Evolutionary conservation across 352 stramenopile species (phyloP), one percentile per base, ranked within the genome.

Genomic region (Thraustochytrium aureum): DNA sequence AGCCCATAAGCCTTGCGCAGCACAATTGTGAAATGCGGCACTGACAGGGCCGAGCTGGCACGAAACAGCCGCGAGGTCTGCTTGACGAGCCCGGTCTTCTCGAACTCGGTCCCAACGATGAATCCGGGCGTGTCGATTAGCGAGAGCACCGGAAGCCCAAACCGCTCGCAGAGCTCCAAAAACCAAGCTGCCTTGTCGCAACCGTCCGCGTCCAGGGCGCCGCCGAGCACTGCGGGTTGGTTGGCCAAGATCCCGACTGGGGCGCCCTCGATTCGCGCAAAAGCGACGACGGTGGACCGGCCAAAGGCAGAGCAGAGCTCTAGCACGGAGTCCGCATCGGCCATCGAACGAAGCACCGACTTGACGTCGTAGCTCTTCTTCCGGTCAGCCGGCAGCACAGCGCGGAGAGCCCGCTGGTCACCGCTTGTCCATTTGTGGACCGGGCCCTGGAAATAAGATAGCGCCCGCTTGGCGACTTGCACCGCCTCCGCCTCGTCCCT

Each of bases 371-470:
- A 84, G n/a, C 7, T 41, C n/a, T 60, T 62, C 47, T 84, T 84
- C 10, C 81, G 52, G 35, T 84, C 74, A 52, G 82, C 75, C 2
- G 74, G 81, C 12, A 84, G 52, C 7, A 84, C 26, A 1, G 75
- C 45, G 7, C 81, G 54, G 30, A 84, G 59, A 2, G 52, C 38
- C 12, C 72, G 52, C 39, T 84, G 81, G 41, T 84, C 72, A 14
- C 7, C 30, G 33, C 59, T 56, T 20, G 41, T 41, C 42, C 42
- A 74, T 1, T 82, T 41, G 37, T 30, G 30, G 6, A 41, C 35
- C 1, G 32, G 79, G 26, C 81, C 81, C 26, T 83, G 61, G 30
- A 84, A 84, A 62, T 83, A 84, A 14, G 81, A 84, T 5, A 84
- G 61, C 32, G 39, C 69, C 75, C 84, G 64, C 56, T 84, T 84